Percentiles rank a stretch among this genome's conserved stretches.
Conservation (phyloP, 1,139 yeast species). For the Yamadazyma siamensis region DNA sequence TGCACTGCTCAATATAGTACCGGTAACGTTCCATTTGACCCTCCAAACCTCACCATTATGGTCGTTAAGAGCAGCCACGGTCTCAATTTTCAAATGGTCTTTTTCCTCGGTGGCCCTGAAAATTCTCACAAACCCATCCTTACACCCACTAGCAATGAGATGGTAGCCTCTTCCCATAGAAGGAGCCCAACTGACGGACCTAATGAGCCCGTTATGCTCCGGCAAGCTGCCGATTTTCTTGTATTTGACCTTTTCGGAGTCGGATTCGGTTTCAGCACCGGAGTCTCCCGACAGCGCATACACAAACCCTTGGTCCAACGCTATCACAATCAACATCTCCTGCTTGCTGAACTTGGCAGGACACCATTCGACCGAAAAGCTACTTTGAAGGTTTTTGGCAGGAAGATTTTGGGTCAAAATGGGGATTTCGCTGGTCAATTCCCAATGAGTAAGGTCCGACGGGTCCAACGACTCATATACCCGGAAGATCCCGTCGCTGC, state of each 20-base stretch:
- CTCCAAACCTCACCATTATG: slow-evolving; percentile 94
- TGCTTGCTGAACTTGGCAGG: slow-evolving; percentile 73
- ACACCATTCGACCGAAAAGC: slow-evolving; percentile 90
- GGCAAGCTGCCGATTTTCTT: slow-evolving; percentile 45
- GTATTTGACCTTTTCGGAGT: slow-evolving; percentile 21
- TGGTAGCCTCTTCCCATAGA: slow-evolving; percentile 90
- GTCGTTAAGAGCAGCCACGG: slow-evolving; percentile 50
- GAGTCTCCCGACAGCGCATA: slow-evolving; percentile 38
- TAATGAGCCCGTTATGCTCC: slow-evolving; percentile 81
- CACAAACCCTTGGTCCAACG: slow-evolving; percentile 81
- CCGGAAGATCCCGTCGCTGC: slow-evolving; percentile 84
- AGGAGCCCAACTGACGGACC: slow-evolving; percentile 97
- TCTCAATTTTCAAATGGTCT: slow-evolving; percentile 32
- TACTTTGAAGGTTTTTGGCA: slow-evolving; percentile 79
- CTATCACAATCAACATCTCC: slow-evolving; percentile 82
- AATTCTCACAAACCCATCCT: slow-evolving; percentile 87
- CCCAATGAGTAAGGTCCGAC: slow-evolving; percentile 79
- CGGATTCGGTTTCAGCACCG: slow-evolving; percentile 5
- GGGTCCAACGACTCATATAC: slow-evolving; percentile 91
- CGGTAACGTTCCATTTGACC: slow-evolving; percentile 92
- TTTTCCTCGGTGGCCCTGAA: slow-evolving; percentile 59
- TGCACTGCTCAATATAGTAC: slow-evolving; percentile 86
- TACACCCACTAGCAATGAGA: slow-evolving; percentile 89
- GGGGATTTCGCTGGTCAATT: slow-evolving; percentile 65
- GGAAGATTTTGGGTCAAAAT: slow-evolving; percentile 60